Conservation (phyloP, 108 stramenopile genomes). For the Fistulifera pelliculosa region DNA sequence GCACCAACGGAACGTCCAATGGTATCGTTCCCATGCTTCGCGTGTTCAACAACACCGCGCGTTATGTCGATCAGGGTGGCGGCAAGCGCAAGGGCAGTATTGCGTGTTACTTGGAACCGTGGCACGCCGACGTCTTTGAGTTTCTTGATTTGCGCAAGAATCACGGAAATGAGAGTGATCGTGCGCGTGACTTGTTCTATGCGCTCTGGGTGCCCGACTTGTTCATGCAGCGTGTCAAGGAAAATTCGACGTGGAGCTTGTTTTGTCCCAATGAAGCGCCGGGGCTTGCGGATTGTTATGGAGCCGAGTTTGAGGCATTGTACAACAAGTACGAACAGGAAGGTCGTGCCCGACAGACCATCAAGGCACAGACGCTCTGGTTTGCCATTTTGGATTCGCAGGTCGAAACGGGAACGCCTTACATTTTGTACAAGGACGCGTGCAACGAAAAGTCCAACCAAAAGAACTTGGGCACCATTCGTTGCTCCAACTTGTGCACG, state of each 20-base stretch:
- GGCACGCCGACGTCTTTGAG: conserved; percentile 97
- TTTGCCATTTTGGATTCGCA: conserved; percentile 96
- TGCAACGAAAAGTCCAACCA: conserved; percentile 99
- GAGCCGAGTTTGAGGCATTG: conserved; percentile 86
- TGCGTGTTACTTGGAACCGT: conserved; percentile 98
- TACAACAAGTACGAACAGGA: conserved; percentile 94
- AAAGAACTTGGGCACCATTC: conserved; percentile 97
- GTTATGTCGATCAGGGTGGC: conserved; percentile 98
- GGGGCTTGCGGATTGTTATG: conserved; percentile 86
- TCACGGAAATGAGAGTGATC: conserved; percentile 95
- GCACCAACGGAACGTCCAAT: conserved; percentile 97
- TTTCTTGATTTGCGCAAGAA: conserved; percentile 98
- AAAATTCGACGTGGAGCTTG: conserved; percentile 86
- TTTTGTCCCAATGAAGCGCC: conserved; percentile 97
- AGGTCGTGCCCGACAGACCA: conserved; percentile 82
- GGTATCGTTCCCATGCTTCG: conserved; percentile 99
- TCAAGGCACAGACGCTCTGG: conserved; percentile 97
- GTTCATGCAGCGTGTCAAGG: conserved; percentile 97
- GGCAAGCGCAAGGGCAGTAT: conserved; percentile 98
- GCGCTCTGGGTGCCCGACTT: conserved; percentile 98
- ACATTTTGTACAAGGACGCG: conserved; percentile 99
- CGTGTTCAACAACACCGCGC: conserved; percentile 98
- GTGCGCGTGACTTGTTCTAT: conserved; percentile 97
- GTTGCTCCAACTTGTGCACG: conserved; percentile 95
- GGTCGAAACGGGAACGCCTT: conserved; percentile 99